phyloP scores from a whole-genome alignment of 2,329 filamentous ascomycete genomes.

The Botryotinia globosa region DNA sequence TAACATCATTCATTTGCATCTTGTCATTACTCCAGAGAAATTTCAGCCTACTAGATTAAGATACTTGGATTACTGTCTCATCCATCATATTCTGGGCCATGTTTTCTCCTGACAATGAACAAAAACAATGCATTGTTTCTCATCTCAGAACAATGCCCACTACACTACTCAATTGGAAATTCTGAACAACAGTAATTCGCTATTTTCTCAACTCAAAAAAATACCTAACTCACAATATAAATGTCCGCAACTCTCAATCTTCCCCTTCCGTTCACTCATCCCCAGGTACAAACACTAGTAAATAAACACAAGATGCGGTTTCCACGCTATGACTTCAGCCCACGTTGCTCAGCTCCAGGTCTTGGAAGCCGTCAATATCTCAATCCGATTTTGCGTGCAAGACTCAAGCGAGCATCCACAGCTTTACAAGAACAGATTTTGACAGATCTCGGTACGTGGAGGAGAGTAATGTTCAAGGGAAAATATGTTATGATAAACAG shows the following conservation, averaged over 20 bases:
- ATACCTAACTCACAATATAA: neutral
- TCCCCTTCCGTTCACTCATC: neutral
- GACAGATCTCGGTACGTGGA: neutral
- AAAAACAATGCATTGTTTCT: neutral
- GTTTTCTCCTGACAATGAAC: neutral
- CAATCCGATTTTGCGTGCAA: neutral
- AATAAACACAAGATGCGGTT: neutral
- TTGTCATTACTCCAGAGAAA: fast-evolving
- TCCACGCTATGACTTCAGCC: no score
- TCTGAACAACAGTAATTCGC: neutral
- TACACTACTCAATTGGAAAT: neutral
- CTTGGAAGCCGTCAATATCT: neutral
- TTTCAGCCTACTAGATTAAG: fast-evolving
- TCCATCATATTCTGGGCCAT: neutral
- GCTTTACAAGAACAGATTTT: neutral
- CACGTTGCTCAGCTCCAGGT: neutral
- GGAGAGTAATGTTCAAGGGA: neutral
- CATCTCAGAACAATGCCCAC: neutral
- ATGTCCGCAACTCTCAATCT: neutral
- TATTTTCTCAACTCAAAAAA: neutral
- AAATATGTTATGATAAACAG: neutral
- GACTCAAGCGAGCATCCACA: neutral
- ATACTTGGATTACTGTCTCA: neutral
- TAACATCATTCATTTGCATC: fast-evolving
- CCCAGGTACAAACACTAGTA: neutral